Evolutionary conservation across 768 basidiomycete species (phyloP), one percentile per base, ranked within the genome.

Genomic region (Boletus rubroflammeus): DNA sequence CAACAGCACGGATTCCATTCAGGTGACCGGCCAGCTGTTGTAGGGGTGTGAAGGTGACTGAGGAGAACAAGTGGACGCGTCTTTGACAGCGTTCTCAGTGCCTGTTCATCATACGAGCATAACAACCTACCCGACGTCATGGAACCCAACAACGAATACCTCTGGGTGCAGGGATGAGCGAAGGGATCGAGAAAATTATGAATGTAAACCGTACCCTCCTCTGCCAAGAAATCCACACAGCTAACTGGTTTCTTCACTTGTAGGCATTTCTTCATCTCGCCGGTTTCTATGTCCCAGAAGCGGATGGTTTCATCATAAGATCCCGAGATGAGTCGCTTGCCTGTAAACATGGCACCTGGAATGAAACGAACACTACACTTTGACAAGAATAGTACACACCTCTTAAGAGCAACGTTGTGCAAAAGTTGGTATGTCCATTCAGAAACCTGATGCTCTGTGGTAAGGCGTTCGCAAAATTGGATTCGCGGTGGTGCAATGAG

Each of bases 271-370:
- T 86, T 85, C 73, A 81, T 73, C 61, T 81, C 79, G 5, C 80
- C 83, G 0, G 78, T 81, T 50, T 77, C 78, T 21, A 96, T 79
- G 66, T 94, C 89, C 93, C 93, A 96, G 71, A 96, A 90, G 13
- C 93, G 79, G 56, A 96, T 94, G 1, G 89, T 92, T 69, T 93
- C 93, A 52, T 95, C 93, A 64, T 94, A 93, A 26, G 88, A 90
- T 15, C 93, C 93, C 59, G 88, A 92, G 59, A 96, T 91, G 39
- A 96, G 75, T 9, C 87, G 76, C 62, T 92, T 87, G 17, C 88
- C 90, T 69, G 53, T 47, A 38, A 40, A 32, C 6, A 43, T 25
- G 43, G n/a, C 1, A 35, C 15, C 1, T 1, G 2, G 14, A 50
- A 26, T 60, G 35, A 50, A 32, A 45, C 26, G 2, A 26, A 34